Conservation (phyloP, 2,329 filamentous ascomycete genomes). For the Penicillium vulpinum region DNA sequence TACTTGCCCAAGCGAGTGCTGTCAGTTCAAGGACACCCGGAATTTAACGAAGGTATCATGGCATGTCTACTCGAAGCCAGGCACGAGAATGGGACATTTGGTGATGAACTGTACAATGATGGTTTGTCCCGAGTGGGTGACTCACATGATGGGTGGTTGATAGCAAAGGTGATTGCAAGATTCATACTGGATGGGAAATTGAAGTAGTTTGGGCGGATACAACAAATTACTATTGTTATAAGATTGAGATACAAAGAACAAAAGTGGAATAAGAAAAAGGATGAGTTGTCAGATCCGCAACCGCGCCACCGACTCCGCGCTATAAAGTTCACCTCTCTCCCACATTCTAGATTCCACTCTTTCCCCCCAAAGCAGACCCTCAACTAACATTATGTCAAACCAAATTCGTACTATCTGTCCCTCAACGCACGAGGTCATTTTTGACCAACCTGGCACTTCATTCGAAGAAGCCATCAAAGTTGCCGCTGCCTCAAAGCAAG, state of each 20-base stretch:
- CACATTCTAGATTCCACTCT: not conserved
- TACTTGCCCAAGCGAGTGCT: slow-evolving; percentile 44
- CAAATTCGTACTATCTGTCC: slow-evolving; percentile 72
- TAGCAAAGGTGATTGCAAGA: slow-evolving; percentile 11
- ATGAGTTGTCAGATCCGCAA: not conserved
- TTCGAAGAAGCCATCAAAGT: slow-evolving; percentile 25
- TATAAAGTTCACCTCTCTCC: slow-evolving; percentile 14
- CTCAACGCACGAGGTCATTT: slow-evolving; percentile 77
- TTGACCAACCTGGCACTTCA: slow-evolving; percentile 70
- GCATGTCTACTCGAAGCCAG: slow-evolving; percentile 31
- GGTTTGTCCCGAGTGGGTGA: slow-evolving; percentile 20
- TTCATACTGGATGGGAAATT: not conserved
- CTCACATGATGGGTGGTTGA: slow-evolving; percentile 24
- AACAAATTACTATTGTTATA: not conserved
- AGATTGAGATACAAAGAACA: not conserved
- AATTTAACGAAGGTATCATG: slow-evolving; percentile 45
- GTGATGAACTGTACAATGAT: slow-evolving; percentile 24
- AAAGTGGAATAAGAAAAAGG: not conserved
- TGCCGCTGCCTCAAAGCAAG: slow-evolving; percentile 29
- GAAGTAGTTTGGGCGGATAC: not conserved
- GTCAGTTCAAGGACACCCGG: slow-evolving; percentile 53
- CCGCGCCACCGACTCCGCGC: slow-evolving; percentile 6
- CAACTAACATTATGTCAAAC: slow-evolving; percentile 25
- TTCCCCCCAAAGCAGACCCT: not conserved
- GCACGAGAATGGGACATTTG: slow-evolving; percentile 24